Evolutionary conservation across 2,329 filamentous ascomycete genomes (phyloP), one percentile per base, ranked within the genome.

Genomic region (Trichoderma sp.): DNA sequence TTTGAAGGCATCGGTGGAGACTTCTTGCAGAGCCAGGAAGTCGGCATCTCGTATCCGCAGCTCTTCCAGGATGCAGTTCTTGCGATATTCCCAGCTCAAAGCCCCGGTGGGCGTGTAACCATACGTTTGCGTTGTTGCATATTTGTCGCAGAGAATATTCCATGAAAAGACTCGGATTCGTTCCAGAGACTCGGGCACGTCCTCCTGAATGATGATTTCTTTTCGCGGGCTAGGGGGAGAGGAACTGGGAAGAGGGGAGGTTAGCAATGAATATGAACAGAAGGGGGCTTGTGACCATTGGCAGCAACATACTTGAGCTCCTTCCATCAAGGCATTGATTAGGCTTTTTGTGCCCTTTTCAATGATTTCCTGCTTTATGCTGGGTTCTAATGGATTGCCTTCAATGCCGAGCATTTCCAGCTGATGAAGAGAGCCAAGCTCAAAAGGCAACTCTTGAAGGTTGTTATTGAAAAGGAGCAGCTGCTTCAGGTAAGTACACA

Each of bases 141-240:
- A 97, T 81, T 95, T 94, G 84, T 98, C 95, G 85, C 96, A 98
- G 12, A 99, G 89, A 64, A 96, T 97, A 83, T 99, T 99, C 92
- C 97, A 98, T 27, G 94, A 97, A 77, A 98, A 88, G 9, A 97
- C 92, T 75, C 94, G 94, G 82, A 98, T 91, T 71, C 91, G 93
- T 81, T 98, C 91, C 77, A 91, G 84, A 72, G 82, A 87, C 1
- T 88, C 80, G 83, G 86, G 88, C 74, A 88, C 87, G 77, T 93
- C 92, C 83, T 91, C 91, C 79, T 91, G 93, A 29, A 98, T 90
- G n/a, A 93, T 89, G 76, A 98, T 91, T 85, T 92, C 93, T 80
- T 93, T 91, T 80, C 97, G 92, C 65, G 93, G 91, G 35, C 89
- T 88, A 1, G 96, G 97, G 95, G 92, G 18, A 92, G 87, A 53